Percentiles rank a stretch among this genome's conserved stretches.
Evolutionary conservation across 2,329 filamentous ascomycete species (phyloP).

Genomic region (Annulohypoxylon truncatum): DNA sequence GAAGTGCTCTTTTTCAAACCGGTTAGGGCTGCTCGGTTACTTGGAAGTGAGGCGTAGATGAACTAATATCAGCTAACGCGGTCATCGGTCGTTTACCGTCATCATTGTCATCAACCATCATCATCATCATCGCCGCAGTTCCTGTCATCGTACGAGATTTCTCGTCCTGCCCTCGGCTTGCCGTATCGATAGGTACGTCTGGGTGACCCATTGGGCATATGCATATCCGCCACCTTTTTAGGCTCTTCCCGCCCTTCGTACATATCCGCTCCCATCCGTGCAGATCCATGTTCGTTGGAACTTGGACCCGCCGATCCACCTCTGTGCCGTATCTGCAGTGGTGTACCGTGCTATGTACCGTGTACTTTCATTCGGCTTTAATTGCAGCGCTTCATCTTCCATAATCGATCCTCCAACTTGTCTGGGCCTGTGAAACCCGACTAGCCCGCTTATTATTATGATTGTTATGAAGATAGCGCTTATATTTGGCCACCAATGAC

Average conservation of each 20-base stretch:
- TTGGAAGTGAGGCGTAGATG: slow-evolving; percentile 8
- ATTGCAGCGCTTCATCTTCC: slow-evolving; percentile 18
- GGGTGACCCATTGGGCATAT: slow-evolving; percentile 46
- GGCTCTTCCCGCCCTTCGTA: slow-evolving; percentile 50
- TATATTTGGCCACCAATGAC: slow-evolving; percentile 26
- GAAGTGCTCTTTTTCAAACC: slow-evolving; percentile 19
- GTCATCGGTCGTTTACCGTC: slow-evolving; percentile 1
- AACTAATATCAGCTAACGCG: slow-evolving; percentile 14
- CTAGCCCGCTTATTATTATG: slow-evolving; percentile 22
- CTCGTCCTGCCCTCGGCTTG: slow-evolving; percentile 30
- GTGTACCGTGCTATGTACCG: slow-evolving; percentile 34
- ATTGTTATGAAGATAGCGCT: slow-evolving; percentile 8
- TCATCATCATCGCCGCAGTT: not conserved
- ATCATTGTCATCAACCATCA: slow-evolving; percentile 5
- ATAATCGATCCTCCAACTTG: slow-evolving; percentile 16
- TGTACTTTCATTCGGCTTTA: slow-evolving; percentile 34
- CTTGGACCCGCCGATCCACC: slow-evolving; percentile 44
- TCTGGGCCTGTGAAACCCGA: slow-evolving; percentile 21
- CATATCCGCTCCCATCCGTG: slow-evolving; percentile 48
- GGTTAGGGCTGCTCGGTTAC: slow-evolving; percentile 10
- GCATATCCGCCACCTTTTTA: slow-evolving; percentile 50
- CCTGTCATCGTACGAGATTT: slow-evolving; percentile 26
- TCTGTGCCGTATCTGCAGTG: slow-evolving; percentile 42
- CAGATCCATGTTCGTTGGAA: slow-evolving; percentile 48
- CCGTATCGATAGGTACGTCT: slow-evolving; percentile 32